Evolutionary conservation across 148 eudicot genomes (phyloP), one percentile per base, ranked within the genome.

Genomic region (Persicaria tinctoria): DNA sequence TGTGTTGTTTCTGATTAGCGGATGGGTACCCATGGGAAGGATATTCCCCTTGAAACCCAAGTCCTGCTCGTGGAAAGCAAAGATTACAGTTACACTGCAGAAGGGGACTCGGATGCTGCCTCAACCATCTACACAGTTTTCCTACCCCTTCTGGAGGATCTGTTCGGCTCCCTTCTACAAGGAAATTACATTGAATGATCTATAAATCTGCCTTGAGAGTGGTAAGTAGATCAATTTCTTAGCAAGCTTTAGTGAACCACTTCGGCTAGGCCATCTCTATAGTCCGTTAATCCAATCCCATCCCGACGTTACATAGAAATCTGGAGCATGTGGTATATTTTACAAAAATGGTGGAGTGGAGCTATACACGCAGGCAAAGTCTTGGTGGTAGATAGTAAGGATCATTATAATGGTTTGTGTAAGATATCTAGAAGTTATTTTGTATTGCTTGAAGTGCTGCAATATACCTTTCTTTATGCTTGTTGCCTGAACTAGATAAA

Each of bases 161-260:
- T 78, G 70, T 95, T 95, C 76, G 92, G 98, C 62, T 88, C 97
- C 74, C 97, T 89, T 79, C 93, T 95, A 47, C 98, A 95, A 80
- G 98, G 98, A 47, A 95, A 92, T 16, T 87, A 87, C 71, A 92
- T 23, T 77, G 76, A 86, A 95, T 74, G 89, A 89, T 81, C 74
- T 95, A 3, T 97, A 95, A 83, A 95, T 95, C 78, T 92, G 96
- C 89, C 79, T 95, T 20, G 98, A 95, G 86, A 95, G 98, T 80
- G 98, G 98, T 92, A 83, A 89, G 95, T 91, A 74, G 73, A 80
- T 83, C 64, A 73, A 2, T 10, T 8, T 14, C 44, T 20, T 60
- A 23, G 14, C 12, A 27, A 59, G 64, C 27, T 49, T 11, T 49
- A 11, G 11, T 70, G 73, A 54, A 66, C 63, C 63, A 16, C 77